Conservation (phyloP, 352 stramenopile genomes). For the Phytophthora quininea region DNA sequence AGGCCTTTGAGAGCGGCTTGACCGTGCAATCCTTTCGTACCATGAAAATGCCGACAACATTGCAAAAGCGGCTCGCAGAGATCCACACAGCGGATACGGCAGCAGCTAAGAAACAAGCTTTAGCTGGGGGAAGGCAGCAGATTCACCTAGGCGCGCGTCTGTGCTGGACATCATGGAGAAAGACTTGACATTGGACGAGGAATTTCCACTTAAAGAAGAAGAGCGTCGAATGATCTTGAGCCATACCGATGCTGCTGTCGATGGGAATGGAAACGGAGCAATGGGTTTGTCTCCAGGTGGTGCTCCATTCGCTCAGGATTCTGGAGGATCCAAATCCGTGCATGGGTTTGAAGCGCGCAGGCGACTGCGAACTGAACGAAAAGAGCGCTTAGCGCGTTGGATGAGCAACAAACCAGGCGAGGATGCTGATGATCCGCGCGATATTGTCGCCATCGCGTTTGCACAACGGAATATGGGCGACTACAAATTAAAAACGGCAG, state of each 20-base stretch:
- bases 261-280: conserved; percentile 9
- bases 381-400: conserved; percentile 67
- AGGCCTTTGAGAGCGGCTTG: conserved; percentile 67
- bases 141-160: conserved; percentile 29
- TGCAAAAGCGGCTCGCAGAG: conserved; percentile 76
- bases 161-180: conserved; percentile 80
- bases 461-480: conserved; percentile 91
- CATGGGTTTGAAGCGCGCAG: conserved; percentile 88
- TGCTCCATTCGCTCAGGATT: conserved; percentile 4
- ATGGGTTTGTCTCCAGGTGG: conserved; percentile 11
- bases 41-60: conserved; percentile 66
- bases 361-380: conserved; percentile 70
- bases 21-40: conserved; percentile 84
- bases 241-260: conserved; percentile 17
- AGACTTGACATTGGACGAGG: conserved; percentile 43
- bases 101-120: conserved; percentile 20
- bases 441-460: conserved; percentile 91
- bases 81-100: conserved; percentile 51
- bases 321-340: conserved; percentile 32
- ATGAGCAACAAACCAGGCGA: conserved; percentile 80
- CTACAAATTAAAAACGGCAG: conserved; percentile 91
- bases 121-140: neutral
- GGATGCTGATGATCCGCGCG: conserved; percentile 89
- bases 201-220: conserved; percentile 68
- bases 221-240: conserved; percentile 54